These are phyloP conservation scores for Clarireedia sp. DNA, from an alignment of 2,329 filamentous ascomycete genomes.

Conservation along the genomic window DNA sequence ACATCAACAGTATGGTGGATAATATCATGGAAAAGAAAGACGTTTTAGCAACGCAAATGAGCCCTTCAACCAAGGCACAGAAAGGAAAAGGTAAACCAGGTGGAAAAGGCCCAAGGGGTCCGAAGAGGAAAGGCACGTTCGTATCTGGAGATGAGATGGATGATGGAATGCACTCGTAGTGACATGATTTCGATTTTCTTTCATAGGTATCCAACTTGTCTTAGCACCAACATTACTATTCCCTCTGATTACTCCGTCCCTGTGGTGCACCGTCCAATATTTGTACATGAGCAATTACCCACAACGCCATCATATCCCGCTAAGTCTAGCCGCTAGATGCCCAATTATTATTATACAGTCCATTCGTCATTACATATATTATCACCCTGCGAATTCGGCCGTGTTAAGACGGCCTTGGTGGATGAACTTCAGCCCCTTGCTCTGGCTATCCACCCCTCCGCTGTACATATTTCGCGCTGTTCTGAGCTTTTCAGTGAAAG, in stretches of 20 bases:
- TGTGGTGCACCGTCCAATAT: no score
- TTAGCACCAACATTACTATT: no score
- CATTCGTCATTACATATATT: not conserved
- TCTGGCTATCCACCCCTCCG: not conserved
- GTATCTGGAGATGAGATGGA: not conserved
- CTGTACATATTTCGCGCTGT: not conserved
- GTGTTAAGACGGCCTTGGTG: not conserved
- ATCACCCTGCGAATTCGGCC: not conserved
- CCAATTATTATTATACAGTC: not conserved
- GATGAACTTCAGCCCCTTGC: not conserved
- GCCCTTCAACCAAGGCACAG: not conserved
- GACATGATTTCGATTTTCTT: no score
- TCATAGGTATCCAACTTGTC: no score
- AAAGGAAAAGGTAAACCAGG: not conserved
- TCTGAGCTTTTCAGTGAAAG: not conserved
- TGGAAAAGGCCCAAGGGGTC: not conserved
- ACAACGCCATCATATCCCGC: not conserved
- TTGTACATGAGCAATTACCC: not conserved
- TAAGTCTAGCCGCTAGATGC: not conserved
- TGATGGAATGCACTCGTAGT: not conserved
- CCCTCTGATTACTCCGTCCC: no score
- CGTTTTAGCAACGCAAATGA: not conserved
- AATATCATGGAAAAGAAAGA: not conserved
- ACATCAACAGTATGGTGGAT: not conserved
- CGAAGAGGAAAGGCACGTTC: not conserved